These are phyloP conservation scores for Spinacia oleracea DNA, from an alignment of 179 eudicot species.

Conservation along the genomic window DNA sequence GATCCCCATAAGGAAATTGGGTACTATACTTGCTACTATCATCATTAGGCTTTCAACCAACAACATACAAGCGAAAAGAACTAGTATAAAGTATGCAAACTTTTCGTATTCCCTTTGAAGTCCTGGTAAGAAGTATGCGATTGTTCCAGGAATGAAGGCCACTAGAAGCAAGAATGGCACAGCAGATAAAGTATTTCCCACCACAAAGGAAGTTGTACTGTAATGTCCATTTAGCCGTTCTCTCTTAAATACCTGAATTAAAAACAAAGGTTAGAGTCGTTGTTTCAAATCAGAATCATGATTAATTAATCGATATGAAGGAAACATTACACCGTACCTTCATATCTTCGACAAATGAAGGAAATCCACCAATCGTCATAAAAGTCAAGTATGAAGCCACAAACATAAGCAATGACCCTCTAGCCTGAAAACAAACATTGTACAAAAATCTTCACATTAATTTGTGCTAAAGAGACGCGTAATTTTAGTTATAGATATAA, in stretches of 20 bases:
- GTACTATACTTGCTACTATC: constrained; percentile 56
- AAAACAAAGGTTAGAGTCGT: not conserved
- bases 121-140: constrained; percentile 56
- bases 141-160: constrained; percentile 49
- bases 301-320: too few relatives aligned
- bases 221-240: constrained; percentile 67
- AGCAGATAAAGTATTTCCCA: constrained; percentile 53
- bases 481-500: not conserved
- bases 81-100: constrained; percentile 39
- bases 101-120: constrained; percentile 37
- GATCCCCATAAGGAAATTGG: constrained; percentile 59
- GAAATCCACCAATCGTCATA: constrained; percentile 66
- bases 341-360: constrained; percentile 71
- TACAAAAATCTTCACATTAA: not conserved
- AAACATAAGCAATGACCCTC: constrained; percentile 49
- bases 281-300: not conserved
- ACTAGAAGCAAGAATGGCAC: constrained; percentile 47
- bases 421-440: constrained; percentile 35
- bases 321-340: constrained; percentile 29
- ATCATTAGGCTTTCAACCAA: constrained; percentile 70
- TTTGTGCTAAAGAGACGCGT: not conserved
- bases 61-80: constrained; percentile 40
- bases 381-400: constrained; percentile 51
- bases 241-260: constrained; percentile 42
- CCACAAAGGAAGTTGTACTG: constrained; percentile 43